Base-by-base conservation (phyloP, 129 eudicot species). In the Tagetes patula region DNA sequence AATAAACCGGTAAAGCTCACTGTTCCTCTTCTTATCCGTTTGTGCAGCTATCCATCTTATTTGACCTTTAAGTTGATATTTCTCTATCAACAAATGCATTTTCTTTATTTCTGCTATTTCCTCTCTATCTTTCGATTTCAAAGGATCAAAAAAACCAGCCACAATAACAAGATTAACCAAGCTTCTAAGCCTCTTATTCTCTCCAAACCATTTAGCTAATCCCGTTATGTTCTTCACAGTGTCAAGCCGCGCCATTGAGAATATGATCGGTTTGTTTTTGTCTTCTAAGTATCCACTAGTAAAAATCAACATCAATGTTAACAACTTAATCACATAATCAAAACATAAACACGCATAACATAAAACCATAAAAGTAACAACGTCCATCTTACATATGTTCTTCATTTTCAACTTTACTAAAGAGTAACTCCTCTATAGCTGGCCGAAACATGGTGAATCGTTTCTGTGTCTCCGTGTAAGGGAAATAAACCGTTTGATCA, bases 171-270 rank as follows among this genome's bases (percentile, higher is more conserved):
- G 96, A 76, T 95, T 95, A 53, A 87, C 99, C 67, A 95, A 64
- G 81, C 76, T 80, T 73, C 99, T 79, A 5, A 95, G 90, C 79
- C 84, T 82, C 78, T 87, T 87, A 82, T 95, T 95, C 77, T 85
- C 84, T 8, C 99, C 97, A 27, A 66, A 95, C 99, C 97, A 94
- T 76, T 90, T 96, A 6, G 90, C 83, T 77, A 94, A 80, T 43
- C 97, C 99, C 12, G 89, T 88, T 8, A 94, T 85, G 83, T 94
- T 94, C 81, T 94, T 94, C 80, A 94, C 97, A 0, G 82, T 86
- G 41, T 94, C 99, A 5, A 94, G 89, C 87, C 99, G 85, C 47
- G 99, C 99, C 99, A 94, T 94, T 55, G 99, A 94, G 86, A 94
- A 94, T 10, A 94, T 85, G 14, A 94, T 90, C 1, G 99, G 99